Evolutionary conservation across 192 early-diverging fungal genomes (phyloP), one percentile per base, ranked within the genome.

Genomic region (Mortierella alpina): DNA sequence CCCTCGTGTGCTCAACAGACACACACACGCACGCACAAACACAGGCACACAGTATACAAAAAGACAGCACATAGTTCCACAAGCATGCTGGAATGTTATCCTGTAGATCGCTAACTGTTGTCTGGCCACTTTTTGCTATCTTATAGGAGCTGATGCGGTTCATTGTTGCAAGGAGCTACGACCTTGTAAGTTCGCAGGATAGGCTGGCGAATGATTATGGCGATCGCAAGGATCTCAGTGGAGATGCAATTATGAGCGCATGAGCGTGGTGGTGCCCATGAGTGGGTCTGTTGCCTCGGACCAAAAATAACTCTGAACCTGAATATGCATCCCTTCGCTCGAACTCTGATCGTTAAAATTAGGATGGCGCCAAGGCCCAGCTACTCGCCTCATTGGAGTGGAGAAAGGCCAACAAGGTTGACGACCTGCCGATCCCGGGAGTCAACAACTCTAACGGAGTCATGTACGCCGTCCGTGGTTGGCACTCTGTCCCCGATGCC

Each of bases 401-500:
- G 92, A 83, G 92, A 65, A 84, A 83, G 54, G 64, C 73, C 45
- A 85, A 91, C 63, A 68, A 84, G 14, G 82, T 93, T 42, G 91
- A 92, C 57, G 83, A 82, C 7, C 68, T 91, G 48, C 88, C 89
- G 41, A 84, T 92, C 12, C 89, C 91, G 9, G 73, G 84, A 56
- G 60, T 82, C 14, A 78, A 88, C 42, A 92, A 92, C 77, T 71
- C 66, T 9, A 78, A 88, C 48, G 90, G 91, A 1, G 82, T 89
- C 46, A 85, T 91, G 54, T 93, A 92, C 65, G 84, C 89, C 59
- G 83, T 92, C 23, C 90, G 92, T 59, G 92, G 92, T 20, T 92
- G 87, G 77, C 50, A 68, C 45, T 85, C 86, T 18, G 82, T 93
- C 0, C 86, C 89, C 50, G 92, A 93, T 59, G 82, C 85, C 18